Base-by-base conservation (phyloP, 2,329 filamentous ascomycete genomes). In the Calonectria henricotiae region DNA sequence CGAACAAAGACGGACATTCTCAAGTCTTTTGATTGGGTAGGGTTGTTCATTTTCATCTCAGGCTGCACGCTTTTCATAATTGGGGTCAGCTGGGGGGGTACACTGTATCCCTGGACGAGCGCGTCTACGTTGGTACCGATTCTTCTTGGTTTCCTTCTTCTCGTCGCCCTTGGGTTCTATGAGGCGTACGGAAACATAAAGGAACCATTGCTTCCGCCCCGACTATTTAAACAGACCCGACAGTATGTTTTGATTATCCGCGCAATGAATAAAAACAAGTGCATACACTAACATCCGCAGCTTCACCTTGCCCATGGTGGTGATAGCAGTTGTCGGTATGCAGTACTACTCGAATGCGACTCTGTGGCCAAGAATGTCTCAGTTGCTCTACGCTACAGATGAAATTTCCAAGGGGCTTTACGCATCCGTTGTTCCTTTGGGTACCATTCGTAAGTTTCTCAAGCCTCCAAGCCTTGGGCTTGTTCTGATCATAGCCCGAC, bases 321-420 rank as follows among this genome's bases (percentile, higher is more conserved):
- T 68, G 27, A 68, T 68, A 32, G 63, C 66, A 2, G 37, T 68
- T 23, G 67, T 69, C 15, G 67, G 67, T 13, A 69, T 69, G 67
- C 67, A 69, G 32, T 69, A 65, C 35, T 69, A 69, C 20, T 69
- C 67, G 1, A 69, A 69, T 43, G 67, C 67, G 0, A 69, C 67
- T 20, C 54, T 69, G 1, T 69, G 67, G 67, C 67, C 61, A n/a
- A 60, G 67, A 39, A 54, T 69, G 62, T 69, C 67, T 1, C 62
- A 69, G 15, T 61, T 69, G 1, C 51, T 69, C 2, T 69, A 69
- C 17, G 67, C 61, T 6, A 69, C 67, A 1, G 67, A 69, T 25
- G 67, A 69, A 20, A 69, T 69, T 17, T 65, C 67, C 23, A 69
- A 69, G 15, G 67, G 67, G 3, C 41, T 66, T 12, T 66, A 69